Evolutionary conservation across 2,329 filamentous ascomycete genomes (phyloP), one percentile per base, ranked within the genome.

Genomic region (Aureobasidium vineae): DNA sequence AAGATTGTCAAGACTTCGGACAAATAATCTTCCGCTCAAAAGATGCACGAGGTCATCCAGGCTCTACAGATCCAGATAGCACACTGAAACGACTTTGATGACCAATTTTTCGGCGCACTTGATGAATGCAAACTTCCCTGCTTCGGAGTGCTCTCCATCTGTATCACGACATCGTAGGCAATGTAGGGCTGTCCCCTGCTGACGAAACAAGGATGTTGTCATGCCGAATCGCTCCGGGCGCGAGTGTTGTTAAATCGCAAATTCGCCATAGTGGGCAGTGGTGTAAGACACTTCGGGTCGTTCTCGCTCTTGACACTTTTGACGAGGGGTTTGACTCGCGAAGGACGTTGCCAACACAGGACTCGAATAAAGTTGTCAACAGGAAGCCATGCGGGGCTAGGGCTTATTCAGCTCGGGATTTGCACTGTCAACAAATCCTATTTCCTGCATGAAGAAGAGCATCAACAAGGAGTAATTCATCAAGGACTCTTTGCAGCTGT

Each of bases 1-100:
- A 78, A 79, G 73, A 78, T 79, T 70, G 78, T 78, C 72, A 73
- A 76, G 70, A 74, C 74, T 56, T 76, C 63, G 21, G 65, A 66
- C 41, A 63, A 69, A 21, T 63, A 16, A 45, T 31, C 26, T 4
- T 13, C 21, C 13, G 11, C 15, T 7, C 1, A 26, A 8, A 8
- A 7, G 19, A 31, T 10, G 5, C 6, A 6, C 2, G 10, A 56
- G 23, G 21, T 5, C 21, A 5, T 6, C 5, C 43, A 26, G 11
- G 23, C 11, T 36, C 11, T 8, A 49, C 1, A 28, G 6, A 26
- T 23, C 21, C 45, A 28, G 13, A 28, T 28, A 28, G 23, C 23
- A 49, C 23, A 49, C 23, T 7, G 28, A 23, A 15, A 49, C 23
- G 45, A 28, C 45, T 49, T 26, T 28, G 2, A 49, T 28, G 45